Evolutionary conservation across 2,329 filamentous ascomycete genomes (phyloP).

Genomic region (Cytospora chrysosperma): DNA sequence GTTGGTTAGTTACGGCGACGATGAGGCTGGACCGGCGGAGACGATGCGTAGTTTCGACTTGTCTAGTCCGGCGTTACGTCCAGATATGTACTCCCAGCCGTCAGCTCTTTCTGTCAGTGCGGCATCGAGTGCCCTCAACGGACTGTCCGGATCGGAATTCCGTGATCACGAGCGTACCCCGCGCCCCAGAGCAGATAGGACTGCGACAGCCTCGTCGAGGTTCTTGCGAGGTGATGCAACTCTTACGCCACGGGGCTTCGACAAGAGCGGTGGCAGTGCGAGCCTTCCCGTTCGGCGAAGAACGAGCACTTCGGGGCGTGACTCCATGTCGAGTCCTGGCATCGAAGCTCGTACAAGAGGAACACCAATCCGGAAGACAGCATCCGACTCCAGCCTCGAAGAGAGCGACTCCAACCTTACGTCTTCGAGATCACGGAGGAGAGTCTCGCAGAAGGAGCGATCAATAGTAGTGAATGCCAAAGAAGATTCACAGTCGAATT

Average conservation of each 20-base stretch:
- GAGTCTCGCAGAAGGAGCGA: constrained; percentile 18
- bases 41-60: constrained; percentile 30
- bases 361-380: constrained; percentile 11
- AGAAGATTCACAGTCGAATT: constrained; percentile 18
- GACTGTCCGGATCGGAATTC: constrained; percentile 30
- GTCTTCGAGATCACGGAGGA: constrained; percentile 15
- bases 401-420: constrained; percentile 16
- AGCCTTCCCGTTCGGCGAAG: constrained; percentile 25
- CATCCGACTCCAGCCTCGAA: constrained; percentile 21
- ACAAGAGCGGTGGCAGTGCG: constrained; percentile 29
- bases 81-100: constrained; percentile 39
- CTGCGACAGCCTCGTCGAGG: constrained; percentile 6
- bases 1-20: constrained; percentile 43
- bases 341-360: constrained; percentile 12
- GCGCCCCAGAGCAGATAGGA: constrained; percentile 8
- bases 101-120: constrained; percentile 55
- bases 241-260: constrained; percentile 24
- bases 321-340: constrained; percentile 12
- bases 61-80: constrained; percentile 35
- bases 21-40: constrained; percentile 33
- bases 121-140: constrained; percentile 54
- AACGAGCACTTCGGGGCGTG: constrained; percentile 15
- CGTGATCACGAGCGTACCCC: constrained; percentile 23
- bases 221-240: constrained; percentile 17
- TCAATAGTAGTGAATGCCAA: neutral